Evolutionary conservation across 257 asterid species (phyloP).

Genomic region (Voacanga thouarsii): DNA sequence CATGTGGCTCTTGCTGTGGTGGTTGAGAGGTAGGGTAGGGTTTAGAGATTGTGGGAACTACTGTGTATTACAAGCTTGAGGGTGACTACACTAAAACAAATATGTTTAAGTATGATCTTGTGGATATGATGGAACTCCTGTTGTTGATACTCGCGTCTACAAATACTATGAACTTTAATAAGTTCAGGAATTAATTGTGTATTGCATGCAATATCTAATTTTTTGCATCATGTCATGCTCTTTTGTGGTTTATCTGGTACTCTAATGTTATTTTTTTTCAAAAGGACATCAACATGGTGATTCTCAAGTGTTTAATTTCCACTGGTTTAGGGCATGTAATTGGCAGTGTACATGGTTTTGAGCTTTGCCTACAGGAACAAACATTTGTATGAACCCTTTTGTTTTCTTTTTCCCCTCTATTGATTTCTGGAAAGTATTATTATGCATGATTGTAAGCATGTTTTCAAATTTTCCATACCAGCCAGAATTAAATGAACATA

Average conservation of each 20-base stretch:
- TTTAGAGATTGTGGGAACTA: not conserved
- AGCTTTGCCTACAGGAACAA: too few relatives aligned
- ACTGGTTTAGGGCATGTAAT: not conserved
- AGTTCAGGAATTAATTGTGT: too few relatives aligned
- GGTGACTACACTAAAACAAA: constrained; percentile 5
- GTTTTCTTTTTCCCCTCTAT: too few relatives aligned
- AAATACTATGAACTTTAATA: not conserved
- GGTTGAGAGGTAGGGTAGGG: constrained; percentile 31
- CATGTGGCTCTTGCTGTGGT: constrained; percentile 98
- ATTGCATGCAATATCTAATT: not conserved
- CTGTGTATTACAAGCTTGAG: not conserved
- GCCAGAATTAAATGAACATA: too few relatives aligned
- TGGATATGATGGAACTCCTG: not conserved
- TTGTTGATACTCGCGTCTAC: not conserved
- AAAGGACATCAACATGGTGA: not conserved
- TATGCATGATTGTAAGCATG: too few relatives aligned
- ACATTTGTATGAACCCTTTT: too few relatives aligned
- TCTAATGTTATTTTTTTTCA: not conserved
- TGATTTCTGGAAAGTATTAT: too few relatives aligned
- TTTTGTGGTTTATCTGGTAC: not conserved
- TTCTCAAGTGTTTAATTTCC: too few relatives aligned
- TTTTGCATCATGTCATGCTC: not conserved
- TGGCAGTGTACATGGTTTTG: too few relatives aligned
- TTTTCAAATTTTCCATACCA: too few relatives aligned
- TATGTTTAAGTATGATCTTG: constrained; percentile 10